Evolutionary conservation across 306 rosid genomes (phyloP).

Genomic region (Citrullus amarus): DNA sequence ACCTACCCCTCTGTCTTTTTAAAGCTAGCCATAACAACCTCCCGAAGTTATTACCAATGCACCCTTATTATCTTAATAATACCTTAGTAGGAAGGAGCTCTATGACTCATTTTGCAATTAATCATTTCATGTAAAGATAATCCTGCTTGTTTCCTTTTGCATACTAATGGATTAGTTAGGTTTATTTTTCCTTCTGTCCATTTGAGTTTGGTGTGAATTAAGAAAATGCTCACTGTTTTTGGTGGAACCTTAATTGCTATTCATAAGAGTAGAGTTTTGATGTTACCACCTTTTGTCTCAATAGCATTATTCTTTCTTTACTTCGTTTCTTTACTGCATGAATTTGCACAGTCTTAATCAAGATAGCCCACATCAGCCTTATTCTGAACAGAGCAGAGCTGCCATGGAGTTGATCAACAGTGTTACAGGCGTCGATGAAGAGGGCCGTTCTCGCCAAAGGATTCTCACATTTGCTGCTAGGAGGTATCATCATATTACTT

Average conservation of each 20-base stretch:
- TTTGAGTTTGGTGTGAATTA: neutral
- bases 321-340: conserved; percentile 3
- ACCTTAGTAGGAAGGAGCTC: neutral
- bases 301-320: neutral
- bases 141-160: neutral
- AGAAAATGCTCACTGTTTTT: neutral
- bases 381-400: conserved; percentile 49
- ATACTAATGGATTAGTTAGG: neutral
- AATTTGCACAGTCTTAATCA: conserved; percentile 32
- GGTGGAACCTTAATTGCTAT: neutral
- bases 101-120: neutral
- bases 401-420: conserved; percentile 92
- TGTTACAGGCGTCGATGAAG: conserved; percentile 77
- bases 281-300: neutral
- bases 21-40: neutral
- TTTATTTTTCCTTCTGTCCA: neutral
- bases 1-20: neutral
- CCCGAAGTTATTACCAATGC: neutral
- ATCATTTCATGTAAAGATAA: neutral
- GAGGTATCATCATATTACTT: conserved; percentile 36
- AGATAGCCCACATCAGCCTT: conserved; percentile 48
- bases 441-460: conserved; percentile 93
- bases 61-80: neutral
- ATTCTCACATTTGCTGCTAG: conserved; percentile 96
- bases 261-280: neutral